phyloP scores from a whole-genome alignment of 2,329 filamentous ascomycete species.

The Pyrenophora graminea region DNA sequence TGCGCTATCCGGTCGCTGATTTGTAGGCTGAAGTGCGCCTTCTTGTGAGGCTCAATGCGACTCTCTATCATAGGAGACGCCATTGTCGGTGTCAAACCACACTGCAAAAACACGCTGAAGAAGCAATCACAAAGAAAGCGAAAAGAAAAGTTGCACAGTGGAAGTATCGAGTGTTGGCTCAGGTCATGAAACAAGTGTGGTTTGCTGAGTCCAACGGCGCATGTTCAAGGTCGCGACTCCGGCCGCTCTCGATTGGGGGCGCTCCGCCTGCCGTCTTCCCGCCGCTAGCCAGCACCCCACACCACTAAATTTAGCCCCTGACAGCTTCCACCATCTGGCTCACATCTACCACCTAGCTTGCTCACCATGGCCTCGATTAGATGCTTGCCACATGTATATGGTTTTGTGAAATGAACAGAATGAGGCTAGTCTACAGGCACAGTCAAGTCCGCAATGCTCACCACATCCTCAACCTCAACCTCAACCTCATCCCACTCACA shows the following conservation, averaged over 20 bases:
- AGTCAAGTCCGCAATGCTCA: not conserved
- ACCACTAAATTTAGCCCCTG: slow-evolving; percentile 3
- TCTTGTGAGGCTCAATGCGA: slow-evolving; percentile 46
- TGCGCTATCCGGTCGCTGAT: slow-evolving; percentile 41
- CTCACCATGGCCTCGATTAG: not conserved
- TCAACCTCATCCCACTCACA: slow-evolving; percentile 17
- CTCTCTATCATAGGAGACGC: slow-evolving; percentile 44
- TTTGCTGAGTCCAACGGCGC: slow-evolving; percentile 2
- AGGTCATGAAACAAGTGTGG: not conserved
- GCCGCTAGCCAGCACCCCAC: slow-evolving; percentile 9
- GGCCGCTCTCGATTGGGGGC: slow-evolving; percentile 6
- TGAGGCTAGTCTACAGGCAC: too few relatives aligned
- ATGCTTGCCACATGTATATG: too few relatives aligned
- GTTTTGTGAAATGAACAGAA: too few relatives aligned
- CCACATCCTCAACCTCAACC: slow-evolving; percentile 1
- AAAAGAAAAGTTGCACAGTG: not conserved
- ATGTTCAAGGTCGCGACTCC: slow-evolving; percentile 6
- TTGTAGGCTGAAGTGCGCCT: slow-evolving; percentile 45
- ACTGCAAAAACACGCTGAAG: not conserved
- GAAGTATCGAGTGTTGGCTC: not conserved
- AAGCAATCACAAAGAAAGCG: not conserved
- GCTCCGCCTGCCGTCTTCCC: slow-evolving; percentile 12
- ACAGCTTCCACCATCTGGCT: not conserved
- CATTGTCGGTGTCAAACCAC: slow-evolving; percentile 24
- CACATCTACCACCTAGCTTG: not conserved